Conservation (phyloP, 129 eudicot species). For the Lonicera japonica region DNA sequence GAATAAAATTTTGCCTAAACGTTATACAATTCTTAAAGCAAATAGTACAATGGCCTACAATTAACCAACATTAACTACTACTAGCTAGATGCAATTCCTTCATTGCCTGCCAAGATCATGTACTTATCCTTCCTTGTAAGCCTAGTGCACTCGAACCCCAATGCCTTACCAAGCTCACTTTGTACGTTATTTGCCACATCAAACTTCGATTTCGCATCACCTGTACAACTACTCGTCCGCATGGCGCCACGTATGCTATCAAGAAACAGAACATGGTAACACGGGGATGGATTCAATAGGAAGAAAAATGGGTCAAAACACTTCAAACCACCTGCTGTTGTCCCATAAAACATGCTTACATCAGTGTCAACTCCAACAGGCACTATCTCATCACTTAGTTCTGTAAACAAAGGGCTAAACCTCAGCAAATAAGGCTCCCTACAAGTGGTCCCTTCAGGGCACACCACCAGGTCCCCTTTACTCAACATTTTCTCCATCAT, state of each 20-base stretch:
- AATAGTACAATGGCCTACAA: no score
- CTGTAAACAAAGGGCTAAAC: conserved; percentile 65
- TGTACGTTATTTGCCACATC: conserved; percentile 58
- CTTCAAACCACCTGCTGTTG: conserved; percentile 56
- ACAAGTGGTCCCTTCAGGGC: conserved; percentile 94
- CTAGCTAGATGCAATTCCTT: conserved; percentile 20
- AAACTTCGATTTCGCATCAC: conserved; percentile 14
- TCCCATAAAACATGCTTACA: conserved; percentile 49
- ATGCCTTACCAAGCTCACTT: conserved; percentile 31
- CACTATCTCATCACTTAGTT: conserved; percentile 37
- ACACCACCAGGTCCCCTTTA: conserved; percentile 55
- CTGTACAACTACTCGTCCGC: conserved; percentile 1
- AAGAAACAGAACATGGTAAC: conserved; percentile 34
- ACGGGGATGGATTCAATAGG: conserved; percentile 42
- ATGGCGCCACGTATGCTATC: conserved; percentile 13
- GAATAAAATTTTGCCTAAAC: no score
- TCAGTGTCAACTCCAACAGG: conserved; percentile 47
- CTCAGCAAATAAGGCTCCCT: conserved; percentile 71
- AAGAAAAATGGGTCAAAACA: conserved; percentile 57
- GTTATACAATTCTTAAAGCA: no score
- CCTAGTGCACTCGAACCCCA: conserved; percentile 53
- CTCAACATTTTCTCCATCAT: conserved; percentile 45
- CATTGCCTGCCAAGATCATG: conserved; percentile 49
- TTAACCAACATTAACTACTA: no score
- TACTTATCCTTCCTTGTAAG: conserved; percentile 67